Percentiles rank a stretch among this genome's conserved stretches.
phyloP scores from a whole-genome alignment of 2,329 filamentous ascomycete genomes.

The Gyromitra esculenta region DNA sequence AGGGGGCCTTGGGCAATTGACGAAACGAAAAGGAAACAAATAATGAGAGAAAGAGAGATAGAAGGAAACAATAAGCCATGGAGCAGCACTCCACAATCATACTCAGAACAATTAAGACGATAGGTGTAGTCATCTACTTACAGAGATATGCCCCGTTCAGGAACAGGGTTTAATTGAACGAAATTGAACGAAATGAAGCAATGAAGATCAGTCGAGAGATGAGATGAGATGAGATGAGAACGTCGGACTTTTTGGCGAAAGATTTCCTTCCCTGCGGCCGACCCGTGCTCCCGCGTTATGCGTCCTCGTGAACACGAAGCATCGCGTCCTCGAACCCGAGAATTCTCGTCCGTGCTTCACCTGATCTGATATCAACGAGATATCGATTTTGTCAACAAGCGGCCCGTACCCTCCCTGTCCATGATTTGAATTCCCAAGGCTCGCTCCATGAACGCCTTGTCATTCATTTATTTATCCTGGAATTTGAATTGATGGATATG shows the following conservation, averaged over 20 bases:
- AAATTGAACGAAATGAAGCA: conserved; percentile 50
- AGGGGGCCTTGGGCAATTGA: not conserved
- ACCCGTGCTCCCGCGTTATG: conserved; percentile 50
- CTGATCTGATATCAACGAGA: conserved; percentile 40
- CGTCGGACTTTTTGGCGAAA: conserved; percentile 29
- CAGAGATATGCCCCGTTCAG: conserved; percentile 18
- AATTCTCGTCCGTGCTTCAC: conserved; percentile 46
- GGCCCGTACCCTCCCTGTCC: conserved; percentile 44
- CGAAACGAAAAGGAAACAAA: conserved; percentile 1
- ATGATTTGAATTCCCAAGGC: conserved; percentile 33
- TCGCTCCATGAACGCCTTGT: conserved; percentile 42
- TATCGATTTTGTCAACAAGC: conserved; percentile 46
- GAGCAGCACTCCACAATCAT: not conserved
- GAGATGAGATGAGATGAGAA: conserved; percentile 51
- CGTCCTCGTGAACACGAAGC: conserved; percentile 47
- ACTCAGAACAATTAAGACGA: not conserved
- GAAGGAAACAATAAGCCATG: conserved; percentile 12
- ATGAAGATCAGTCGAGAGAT: conserved; percentile 52
- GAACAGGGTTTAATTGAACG: conserved; percentile 41
- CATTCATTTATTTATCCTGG: conserved; percentile 9
- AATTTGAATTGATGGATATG: conserved; percentile 22
- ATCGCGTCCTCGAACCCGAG: conserved; percentile 36
- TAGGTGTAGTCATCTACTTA: conserved; percentile 27
- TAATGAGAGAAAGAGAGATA: conserved; percentile 1
- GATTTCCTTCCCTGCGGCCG: conserved; percentile 40